phyloP scores from a whole-genome alignment of 108 stramenopile species.

The Nitzschia palea region DNA sequence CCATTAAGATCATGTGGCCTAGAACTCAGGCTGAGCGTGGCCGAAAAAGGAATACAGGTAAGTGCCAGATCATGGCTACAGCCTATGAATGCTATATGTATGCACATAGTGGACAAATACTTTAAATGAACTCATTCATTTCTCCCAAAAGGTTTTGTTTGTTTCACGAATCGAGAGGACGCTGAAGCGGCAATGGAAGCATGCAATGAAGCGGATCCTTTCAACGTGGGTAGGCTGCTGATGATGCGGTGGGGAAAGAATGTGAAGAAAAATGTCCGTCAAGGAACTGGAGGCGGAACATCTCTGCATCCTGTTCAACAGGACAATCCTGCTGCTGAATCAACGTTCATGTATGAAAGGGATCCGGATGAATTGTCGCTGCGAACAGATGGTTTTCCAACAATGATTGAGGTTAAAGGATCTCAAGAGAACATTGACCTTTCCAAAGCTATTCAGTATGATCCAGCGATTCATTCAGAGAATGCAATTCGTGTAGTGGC shows the following conservation, averaged over 20 bases:
- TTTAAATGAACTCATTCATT: not conserved
- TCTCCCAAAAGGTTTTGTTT: slow-evolving; percentile 63
- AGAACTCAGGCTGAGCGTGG: slow-evolving; percentile 80
- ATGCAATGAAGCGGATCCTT: slow-evolving; percentile 74
- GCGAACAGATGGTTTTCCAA: not conserved
- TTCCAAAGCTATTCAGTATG: slow-evolving; percentile 27
- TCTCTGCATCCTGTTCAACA: not conserved
- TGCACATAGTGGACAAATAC: too few relatives aligned
- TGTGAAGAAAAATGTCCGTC: slow-evolving; percentile 58
- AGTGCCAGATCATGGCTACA: not conserved
- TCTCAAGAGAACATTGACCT: not conserved
- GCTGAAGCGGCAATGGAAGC: slow-evolving; percentile 89
- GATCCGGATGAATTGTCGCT: not conserved
- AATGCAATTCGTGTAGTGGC: slow-evolving; percentile 46
- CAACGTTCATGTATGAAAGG: not conserved
- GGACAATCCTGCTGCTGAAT: not conserved
- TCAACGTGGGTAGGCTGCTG: slow-evolving; percentile 64
- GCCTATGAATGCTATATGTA: too few relatives aligned
- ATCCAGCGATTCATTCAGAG: slow-evolving; percentile 41
- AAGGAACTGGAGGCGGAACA: slow-evolving; percentile 15
- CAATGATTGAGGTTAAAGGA: not conserved
- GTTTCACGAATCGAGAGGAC: slow-evolving; percentile 79
- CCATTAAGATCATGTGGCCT: slow-evolving; percentile 95
- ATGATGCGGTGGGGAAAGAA: slow-evolving; percentile 81
- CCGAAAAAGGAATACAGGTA: slow-evolving; percentile 82